Evolutionary conservation across 176 grass and related monocot species (phyloP).

Genomic region (Triticum dicoccoides): DNA sequence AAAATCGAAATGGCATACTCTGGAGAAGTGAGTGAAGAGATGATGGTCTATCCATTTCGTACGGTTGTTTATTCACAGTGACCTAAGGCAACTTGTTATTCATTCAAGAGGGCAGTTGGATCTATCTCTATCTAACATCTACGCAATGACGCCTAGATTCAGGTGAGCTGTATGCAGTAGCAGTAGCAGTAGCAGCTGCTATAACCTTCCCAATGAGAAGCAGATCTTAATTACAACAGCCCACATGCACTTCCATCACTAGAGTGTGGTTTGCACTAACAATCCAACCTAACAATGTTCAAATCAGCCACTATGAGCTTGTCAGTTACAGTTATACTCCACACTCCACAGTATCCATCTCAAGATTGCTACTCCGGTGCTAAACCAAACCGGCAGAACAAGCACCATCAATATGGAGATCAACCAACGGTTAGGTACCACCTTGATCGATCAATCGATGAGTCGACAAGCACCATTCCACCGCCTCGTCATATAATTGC

Average conservation of each 20-base stretch:
- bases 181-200: background rate
- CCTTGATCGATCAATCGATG: background rate
- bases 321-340: background rate
- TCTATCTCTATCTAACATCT: background rate
- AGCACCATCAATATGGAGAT: conserved; percentile 1
- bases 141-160: conserved; percentile 28
- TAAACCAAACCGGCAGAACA: background rate
- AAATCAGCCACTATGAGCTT: background rate
- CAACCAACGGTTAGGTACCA: conserved; percentile 8
- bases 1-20: too few relatives aligned
- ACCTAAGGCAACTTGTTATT: background rate
- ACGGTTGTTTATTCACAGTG: background rate
- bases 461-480: background rate
- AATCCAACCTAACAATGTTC: too few relatives aligned
- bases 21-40: background rate
- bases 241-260: too few relatives aligned
- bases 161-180: conserved; percentile 24
- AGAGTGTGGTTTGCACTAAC: too few relatives aligned
- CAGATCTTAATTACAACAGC: too few relatives aligned
- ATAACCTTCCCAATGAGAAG: conserved; percentile 10
- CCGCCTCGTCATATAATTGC: background rate
- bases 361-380: background rate
- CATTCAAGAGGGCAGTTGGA: conserved; percentile 40
- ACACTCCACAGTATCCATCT: background rate
- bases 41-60: background rate